A percentile compares a stretch with the other conserved stretches of the same genome.
phyloP scores from a whole-genome alignment of 345 rosid genomes.

The Cardamine chenopodiifolia region DNA sequence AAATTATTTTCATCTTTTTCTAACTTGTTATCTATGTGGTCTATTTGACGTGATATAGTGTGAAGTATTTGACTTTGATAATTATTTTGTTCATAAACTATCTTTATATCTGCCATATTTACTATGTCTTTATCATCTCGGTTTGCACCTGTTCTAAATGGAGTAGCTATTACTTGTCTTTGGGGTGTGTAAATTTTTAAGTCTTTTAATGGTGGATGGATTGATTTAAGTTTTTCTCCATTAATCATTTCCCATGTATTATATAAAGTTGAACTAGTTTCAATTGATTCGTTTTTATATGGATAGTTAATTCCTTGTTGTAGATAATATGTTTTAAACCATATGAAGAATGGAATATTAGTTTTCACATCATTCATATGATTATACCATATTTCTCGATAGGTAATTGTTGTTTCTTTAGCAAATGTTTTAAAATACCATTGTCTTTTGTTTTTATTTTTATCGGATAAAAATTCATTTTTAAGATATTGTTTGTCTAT shows the following conservation, averaged over 20 bases:
- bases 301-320: neutral
- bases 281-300: neutral
- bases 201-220: neutral
- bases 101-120: neutral
- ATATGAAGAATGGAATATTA: neutral
- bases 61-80: neutral
- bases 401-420: neutral
- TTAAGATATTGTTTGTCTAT: neutral
- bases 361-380: neutral
- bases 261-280: neutral
- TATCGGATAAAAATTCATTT: neutral
- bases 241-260: neutral
- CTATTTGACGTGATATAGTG: neutral
- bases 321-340: neutral
- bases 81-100: neutral
- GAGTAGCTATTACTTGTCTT: neutral
- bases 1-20: neutral
- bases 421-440: too few relatives aligned
- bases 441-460: too few relatives aligned
- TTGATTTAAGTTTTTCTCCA: neutral
- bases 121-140: neutral
- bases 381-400: neutral
- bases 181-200: neutral
- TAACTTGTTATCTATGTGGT: neutral
- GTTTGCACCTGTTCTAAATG: neutral